Evolutionary conservation across 345 rosid genomes (phyloP).

Genomic region (Litchi chinensis): DNA sequence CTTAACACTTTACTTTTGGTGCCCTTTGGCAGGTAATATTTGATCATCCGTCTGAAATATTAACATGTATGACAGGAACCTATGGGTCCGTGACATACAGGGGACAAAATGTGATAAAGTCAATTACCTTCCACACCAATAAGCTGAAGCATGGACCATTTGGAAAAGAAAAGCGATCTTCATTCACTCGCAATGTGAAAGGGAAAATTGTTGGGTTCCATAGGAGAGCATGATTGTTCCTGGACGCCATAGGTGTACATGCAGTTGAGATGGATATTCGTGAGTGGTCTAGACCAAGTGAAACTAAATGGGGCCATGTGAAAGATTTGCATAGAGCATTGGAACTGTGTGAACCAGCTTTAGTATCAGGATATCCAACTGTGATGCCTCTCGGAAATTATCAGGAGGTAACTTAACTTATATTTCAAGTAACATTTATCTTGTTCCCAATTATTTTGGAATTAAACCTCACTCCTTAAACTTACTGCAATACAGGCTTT

Average conservation of each 20-base stretch:
- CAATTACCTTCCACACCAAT: slow-evolving; percentile 80
- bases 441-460: neutral
- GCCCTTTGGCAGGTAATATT: slow-evolving; percentile 57
- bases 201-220: slow-evolving; percentile 83
- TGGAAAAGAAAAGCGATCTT: slow-evolving; percentile 84
- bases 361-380: slow-evolving; percentile 66
- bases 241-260: slow-evolving; percentile 77
- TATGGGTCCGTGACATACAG: slow-evolving; percentile 66
- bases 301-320: slow-evolving; percentile 17
- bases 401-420: slow-evolving; percentile 66
- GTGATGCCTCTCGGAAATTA: slow-evolving; percentile 76
- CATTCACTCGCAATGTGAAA: slow-evolving; percentile 52
- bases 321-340: slow-evolving; percentile 81
- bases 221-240: slow-evolving; percentile 72
- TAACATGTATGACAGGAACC: slow-evolving; percentile 70
- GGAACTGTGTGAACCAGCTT: slow-evolving; percentile 85
- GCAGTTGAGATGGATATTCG: slow-evolving; percentile 57
- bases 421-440: slow-evolving; percentile 6
- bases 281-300: slow-evolving; percentile 72
- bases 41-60: slow-evolving; percentile 76
- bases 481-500: slow-evolving; percentile 25
- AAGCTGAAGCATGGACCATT: slow-evolving; percentile 82
- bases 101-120: slow-evolving; percentile 72
- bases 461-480: neutral
- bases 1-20: neutral